Evolutionary conservation across 2,329 filamentous ascomycete species (phyloP), one percentile per base, ranked within the genome.

Genomic region (Rutstroemia sydowiana): DNA sequence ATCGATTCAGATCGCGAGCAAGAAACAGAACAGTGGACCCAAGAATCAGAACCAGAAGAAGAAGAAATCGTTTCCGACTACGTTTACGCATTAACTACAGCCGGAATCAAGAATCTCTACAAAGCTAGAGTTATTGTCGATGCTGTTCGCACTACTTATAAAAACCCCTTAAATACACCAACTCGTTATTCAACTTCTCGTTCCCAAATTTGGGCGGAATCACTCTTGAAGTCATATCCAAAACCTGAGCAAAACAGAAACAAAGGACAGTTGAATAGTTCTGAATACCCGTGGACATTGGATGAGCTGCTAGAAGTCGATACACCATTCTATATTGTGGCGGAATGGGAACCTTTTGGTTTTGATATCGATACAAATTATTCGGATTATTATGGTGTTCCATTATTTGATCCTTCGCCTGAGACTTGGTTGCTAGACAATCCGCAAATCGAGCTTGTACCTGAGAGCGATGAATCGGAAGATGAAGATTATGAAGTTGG

Each of bases 1-100:
- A 11, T 46, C 11, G 21, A 20, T 11, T 51, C 30, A 21, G 32
- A 51, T 26, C 48, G 32, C 2, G 31, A 23, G 37, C 41, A 18
- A 31, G 48, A 51, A 26, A 39, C 46, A 11, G 36, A 34, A 21
- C 32, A 51, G 43, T 46, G 48, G 48, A 36, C 36, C 20, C 11
- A 30, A 14, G 28, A 49, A 28, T 13, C 16, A 2, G 46, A n/a
- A n/a, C n/a, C n/a, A n/a, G n/a, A n/a, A n/a, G n/a, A 32, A 2
- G 48, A 46, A 20, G 48, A 46, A 32, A 26, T 6, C 13, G n/a
- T 46, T n/a, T 42, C 42, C 1, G 18, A 51, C 6, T 32, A 51
- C n/a, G 48, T 51, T 8, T 43, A 31, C 39, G 48, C 42, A 11
- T 31, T 51, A 18, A 39, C 48, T 1, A 46, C 48, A 9, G 13